Base-by-base conservation (phyloP, 768 basidiomycete genomes). In the Pleurotus citrinopileatus region DNA sequence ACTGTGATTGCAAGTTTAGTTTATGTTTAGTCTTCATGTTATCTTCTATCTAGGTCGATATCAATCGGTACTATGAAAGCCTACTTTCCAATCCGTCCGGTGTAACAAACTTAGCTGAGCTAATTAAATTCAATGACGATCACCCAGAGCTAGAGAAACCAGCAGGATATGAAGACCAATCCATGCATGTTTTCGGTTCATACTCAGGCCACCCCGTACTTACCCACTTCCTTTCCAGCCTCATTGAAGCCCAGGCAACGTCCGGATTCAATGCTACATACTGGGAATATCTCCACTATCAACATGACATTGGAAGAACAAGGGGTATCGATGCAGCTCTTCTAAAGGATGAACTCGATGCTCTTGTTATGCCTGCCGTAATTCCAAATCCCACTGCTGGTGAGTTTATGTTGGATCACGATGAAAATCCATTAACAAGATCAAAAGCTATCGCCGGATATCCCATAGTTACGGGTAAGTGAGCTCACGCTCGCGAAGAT, bases 391-490 rank as follows among this genome's bases (percentile, higher is more conserved):
- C 59, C 1, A 74, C 74, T 10, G 37, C 63, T 56, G 15, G 60
- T 67, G 45, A 53, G 52, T 17, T 17, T 34, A 43, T 55, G 26
- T n/a, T n/a, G n/a, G n/a, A n/a, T n/a, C n/a, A n/a, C n/a, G n/a
- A n/a, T n/a, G n/a, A n/a, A n/a, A n/a, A n/a, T n/a, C n/a, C n/a
- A n/a, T n/a, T 47, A 17, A 47, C 10, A 13, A n/a, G 27, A 6
- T 54, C 60, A 4, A 61, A 66, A 67, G 85, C 83, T 3, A 77
- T 86, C 53, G 80, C 82, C 3, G 86, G 84, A 6, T 86, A 85
- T 58, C 85, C 86, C 2, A 81, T 86, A 51, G 71, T 86, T 32
- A 84, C 85, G 17, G 83, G 84, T 80, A 38, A 34, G 32, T 3
- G n/a, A 34, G n/a, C n/a, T n/a, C n/a, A n/a, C n/a, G n/a, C n/a